These are phyloP conservation scores for Usnea hakonensis DNA, from an alignment of 495 filamentous ascomycete genomes.

Conservation along the genomic window DNA sequence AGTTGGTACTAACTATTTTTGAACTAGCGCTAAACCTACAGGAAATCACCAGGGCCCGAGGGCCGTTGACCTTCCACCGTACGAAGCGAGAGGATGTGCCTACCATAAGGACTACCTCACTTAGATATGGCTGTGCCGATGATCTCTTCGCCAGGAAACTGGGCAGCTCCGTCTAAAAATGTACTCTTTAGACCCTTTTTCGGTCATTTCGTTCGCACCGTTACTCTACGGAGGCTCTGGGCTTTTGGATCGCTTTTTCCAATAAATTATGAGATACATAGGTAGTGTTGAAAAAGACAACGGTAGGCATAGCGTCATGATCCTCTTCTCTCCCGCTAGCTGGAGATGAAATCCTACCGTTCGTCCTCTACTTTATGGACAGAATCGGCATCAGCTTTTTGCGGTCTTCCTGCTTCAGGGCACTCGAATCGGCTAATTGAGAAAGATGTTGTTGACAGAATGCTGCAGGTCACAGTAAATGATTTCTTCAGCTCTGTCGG, in stretches of 20 bases:
- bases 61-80: neutral
- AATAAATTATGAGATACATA: too few species aligned
- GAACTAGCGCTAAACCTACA: neutral
- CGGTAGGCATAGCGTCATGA: neutral
- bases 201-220: neutral
- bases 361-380: neutral
- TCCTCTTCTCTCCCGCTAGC: neutral
- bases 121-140: neutral
- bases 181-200: neutral
- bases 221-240: too few species aligned
- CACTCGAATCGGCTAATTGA: too few species aligned
- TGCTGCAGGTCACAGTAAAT: neutral
- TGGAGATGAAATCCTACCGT: neutral
- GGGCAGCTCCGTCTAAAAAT: neutral
- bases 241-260: too few species aligned
- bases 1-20: neutral
- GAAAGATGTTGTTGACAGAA: neutral
- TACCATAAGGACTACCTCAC: neutral
- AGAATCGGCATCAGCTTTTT: neutral
- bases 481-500: neutral
- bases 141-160: neutral
- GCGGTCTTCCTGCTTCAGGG: too few species aligned
- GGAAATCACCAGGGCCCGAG: too few species aligned
- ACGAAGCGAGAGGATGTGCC: neutral
- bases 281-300: neutral